Evolutionary conservation across 2,329 filamentous ascomycete genomes (phyloP), one percentile per base, ranked within the genome.

Genomic region (Diaporthe sp.): DNA sequence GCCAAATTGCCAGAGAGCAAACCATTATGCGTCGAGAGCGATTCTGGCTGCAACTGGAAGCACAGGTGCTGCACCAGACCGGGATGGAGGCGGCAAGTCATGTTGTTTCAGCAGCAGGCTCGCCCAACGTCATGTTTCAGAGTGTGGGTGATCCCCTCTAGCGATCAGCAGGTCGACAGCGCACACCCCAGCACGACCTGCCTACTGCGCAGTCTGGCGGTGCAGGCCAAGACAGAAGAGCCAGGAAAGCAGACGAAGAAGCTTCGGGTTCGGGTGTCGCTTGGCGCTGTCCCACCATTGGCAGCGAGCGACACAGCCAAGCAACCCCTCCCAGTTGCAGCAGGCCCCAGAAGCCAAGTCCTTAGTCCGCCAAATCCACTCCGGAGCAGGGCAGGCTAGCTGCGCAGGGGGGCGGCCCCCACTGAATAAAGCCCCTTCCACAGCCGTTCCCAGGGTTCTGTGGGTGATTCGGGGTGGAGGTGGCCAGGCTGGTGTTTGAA

Each of bases 101-200:
- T 62, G 71, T 61, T 62, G 71, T 62, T 72, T 72, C 71, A 72
- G 71, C 57, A 72, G 25, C 15, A 49, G 49, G 44, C 15, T 42
- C 34, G 71, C 57, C n/a, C 57, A 62, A 72, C 44, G 57, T 72
- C 71, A 58, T 72, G 71, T 72, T 72, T 72, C 71, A 72, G 71
- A 53, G 22, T 61, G 31, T 62, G 42, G 53, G 55, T 61, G 70
- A 72, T 51, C 22, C 70, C 44, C 31, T 72, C 15, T 15, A 34
- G 17, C 70, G 55, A 60, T 49, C 70, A 72, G 57, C 71, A 53
- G 65, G 34, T 37, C 6, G 46, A 51, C 65, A 68, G 65, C 65
- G 46, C 65, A 68, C 46, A 68, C 25, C 65, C 62, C 65, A 53
- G 65, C 9, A 61, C 22, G n/a, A 53, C 9, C 71, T 62, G 71